Conservation (phyloP, 148 eudicot genomes). For the Rhododendron vialii region DNA sequence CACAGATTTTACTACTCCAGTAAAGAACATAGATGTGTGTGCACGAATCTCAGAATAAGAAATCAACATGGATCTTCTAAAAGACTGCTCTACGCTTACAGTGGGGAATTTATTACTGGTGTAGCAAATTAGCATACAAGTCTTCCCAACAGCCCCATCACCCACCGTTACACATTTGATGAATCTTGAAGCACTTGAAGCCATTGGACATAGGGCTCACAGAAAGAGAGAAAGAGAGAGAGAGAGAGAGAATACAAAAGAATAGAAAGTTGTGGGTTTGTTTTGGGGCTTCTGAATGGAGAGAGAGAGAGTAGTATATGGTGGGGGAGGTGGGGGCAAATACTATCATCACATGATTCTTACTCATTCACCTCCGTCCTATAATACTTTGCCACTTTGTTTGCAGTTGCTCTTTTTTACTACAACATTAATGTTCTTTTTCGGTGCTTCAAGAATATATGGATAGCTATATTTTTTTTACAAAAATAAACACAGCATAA, state of each 20-base stretch:
- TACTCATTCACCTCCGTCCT: constrained; percentile 13
- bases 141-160: constrained; percentile 86
- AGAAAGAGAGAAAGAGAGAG: constrained; percentile 1
- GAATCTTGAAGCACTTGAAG: constrained; percentile 63
- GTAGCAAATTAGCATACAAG: constrained; percentile 84
- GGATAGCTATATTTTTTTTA: neutral
- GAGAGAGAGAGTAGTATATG: constrained; percentile 13
- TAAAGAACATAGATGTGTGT: neutral
- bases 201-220: constrained; percentile 32
- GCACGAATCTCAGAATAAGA: neutral
- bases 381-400: neutral
- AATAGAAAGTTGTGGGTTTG: neutral
- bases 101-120: constrained; percentile 87
- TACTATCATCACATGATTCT: constrained; percentile 48
- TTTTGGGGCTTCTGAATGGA: constrained; percentile 6
- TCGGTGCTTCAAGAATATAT: neutral
- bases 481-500: no score
- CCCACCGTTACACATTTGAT: constrained; percentile 90
- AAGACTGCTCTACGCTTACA: constrained; percentile 30
- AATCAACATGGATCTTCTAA: constrained; percentile 3
- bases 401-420: neutral
- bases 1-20: neutral
- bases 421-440: neutral
- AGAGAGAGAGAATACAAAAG: neutral
- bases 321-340: constrained; percentile 12